These are phyloP conservation scores for Quercus aquifolioides DNA, from an alignment of 306 rosid genomes.

Conservation along the genomic window DNA sequence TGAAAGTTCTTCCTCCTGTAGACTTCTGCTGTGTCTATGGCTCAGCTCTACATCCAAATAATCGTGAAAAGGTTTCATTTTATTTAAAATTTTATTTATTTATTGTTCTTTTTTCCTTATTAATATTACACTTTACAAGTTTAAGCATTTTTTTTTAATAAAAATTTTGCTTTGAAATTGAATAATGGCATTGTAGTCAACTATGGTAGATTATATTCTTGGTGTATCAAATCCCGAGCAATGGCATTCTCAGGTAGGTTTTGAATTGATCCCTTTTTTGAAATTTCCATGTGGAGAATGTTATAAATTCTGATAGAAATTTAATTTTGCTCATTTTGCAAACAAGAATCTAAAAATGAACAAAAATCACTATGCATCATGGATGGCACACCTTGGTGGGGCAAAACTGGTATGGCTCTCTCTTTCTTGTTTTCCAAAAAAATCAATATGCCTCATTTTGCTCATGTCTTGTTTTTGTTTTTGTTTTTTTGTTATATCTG, in stretches of 20 bases:
- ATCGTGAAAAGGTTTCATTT: slow-evolving; percentile 35
- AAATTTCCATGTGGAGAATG: slow-evolving; percentile 1
- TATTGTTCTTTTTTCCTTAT: neutral
- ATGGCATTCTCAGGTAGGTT: slow-evolving; percentile 74
- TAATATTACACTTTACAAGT: neutral
- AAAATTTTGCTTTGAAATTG: neutral
- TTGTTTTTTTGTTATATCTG: neutral
- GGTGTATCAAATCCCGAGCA: slow-evolving; percentile 48
- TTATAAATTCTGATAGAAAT: neutral
- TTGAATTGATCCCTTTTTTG: neutral
- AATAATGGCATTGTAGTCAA: slow-evolving; percentile 28
- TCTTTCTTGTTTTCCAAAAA: neutral
- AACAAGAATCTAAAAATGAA: slow-evolving; percentile 74
- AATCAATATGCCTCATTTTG: neutral
- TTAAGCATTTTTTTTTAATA: neutral
- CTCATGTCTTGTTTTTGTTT: neutral
- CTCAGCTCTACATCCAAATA: slow-evolving; percentile 49
- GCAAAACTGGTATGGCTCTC: slow-evolving; percentile 63
- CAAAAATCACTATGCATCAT: slow-evolving; percentile 83
- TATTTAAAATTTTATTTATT: neutral
- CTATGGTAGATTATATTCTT: slow-evolving; percentile 45
- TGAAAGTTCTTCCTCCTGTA: slow-evolving; percentile 44
- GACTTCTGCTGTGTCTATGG: slow-evolving; percentile 58
- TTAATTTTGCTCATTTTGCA: slow-evolving; percentile 1
- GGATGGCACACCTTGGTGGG: slow-evolving; percentile 80